Evolutionary conservation across 208 protist species (phyloP).

Genomic region (Wallacemonas rigidus): DNA sequence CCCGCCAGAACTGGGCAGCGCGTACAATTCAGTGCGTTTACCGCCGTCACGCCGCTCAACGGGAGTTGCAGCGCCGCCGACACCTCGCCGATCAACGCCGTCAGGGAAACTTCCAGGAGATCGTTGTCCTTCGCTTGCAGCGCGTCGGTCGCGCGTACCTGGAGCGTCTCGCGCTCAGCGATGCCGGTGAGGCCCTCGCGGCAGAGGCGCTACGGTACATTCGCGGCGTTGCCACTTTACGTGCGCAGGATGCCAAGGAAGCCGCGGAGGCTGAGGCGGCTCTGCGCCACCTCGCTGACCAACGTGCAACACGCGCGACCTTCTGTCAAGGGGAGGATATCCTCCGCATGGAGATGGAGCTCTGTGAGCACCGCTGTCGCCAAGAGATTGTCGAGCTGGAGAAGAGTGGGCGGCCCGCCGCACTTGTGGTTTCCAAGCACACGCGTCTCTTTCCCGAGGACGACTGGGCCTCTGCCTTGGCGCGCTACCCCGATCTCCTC

Average conservation of each 20-base stretch:
- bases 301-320: neutral
- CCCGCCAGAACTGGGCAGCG: slow-evolving; percentile 36
- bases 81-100: neutral
- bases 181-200: slow-evolving; percentile 28
- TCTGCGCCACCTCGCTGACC: neutral
- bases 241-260: slow-evolving; percentile 23
- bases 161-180: slow-evolving; percentile 38
- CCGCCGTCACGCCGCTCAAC: slow-evolving; percentile 43
- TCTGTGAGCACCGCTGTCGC: slow-evolving; percentile 21
- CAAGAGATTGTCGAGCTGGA: slow-evolving; percentile 13
- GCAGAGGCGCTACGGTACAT: slow-evolving; percentile 51
- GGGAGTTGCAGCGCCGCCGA: slow-evolving; percentile 28
- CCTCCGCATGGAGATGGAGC: slow-evolving; percentile 12
- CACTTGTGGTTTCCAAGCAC: neutral
- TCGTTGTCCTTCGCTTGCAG: slow-evolving; percentile 40
- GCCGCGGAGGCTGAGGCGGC: slow-evolving; percentile 13
- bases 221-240: slow-evolving; percentile 25
- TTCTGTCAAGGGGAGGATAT: slow-evolving; percentile 29
- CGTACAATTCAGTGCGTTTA: slow-evolving; percentile 68
- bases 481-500: slow-evolving; percentile 3
- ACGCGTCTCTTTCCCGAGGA: slow-evolving; percentile 6
- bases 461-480: slow-evolving; percentile 2
- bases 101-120: slow-evolving; percentile 1
- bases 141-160: slow-evolving; percentile 65
- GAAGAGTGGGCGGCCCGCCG: neutral